Evolutionary conservation across 202 grass and related monocot species (phyloP).

Genomic region (Alloteropsis angusta): DNA sequence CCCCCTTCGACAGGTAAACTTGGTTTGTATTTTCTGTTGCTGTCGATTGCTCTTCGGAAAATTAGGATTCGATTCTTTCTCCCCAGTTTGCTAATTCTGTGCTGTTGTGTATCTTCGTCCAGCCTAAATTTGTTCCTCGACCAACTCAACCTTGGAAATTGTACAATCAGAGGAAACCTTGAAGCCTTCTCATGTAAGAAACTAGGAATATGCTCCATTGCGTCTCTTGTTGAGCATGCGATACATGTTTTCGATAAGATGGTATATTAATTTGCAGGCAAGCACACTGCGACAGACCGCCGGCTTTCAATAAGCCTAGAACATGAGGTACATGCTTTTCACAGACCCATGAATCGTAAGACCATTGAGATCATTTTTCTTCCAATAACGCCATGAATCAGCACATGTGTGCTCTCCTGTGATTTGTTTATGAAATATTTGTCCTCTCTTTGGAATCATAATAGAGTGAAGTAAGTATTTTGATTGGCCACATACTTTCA

Average conservation of each 20-base stretch:
- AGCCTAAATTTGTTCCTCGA: slow-evolving; percentile 89
- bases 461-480: background rate
- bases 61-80: background rate
- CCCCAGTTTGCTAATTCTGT: background rate
- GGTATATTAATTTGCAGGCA: slow-evolving; percentile 43
- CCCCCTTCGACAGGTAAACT: slow-evolving; percentile 71
- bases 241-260: background rate
- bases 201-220: background rate
- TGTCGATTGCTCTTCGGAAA: background rate
- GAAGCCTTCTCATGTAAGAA: slow-evolving; percentile 72
- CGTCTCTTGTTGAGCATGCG: background rate
- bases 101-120: background rate
- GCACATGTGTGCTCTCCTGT: background rate
- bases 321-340: slow-evolving; percentile 51
- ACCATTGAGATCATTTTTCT: background rate
- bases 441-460: background rate
- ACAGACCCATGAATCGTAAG: background rate
- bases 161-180: slow-evolving; percentile 74
- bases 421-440: background rate
- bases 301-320: slow-evolving; percentile 89
- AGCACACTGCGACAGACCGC: slow-evolving; percentile 79
- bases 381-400: background rate
- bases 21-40: background rate
- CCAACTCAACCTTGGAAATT: slow-evolving; percentile 73
- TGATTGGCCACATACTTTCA: background rate